phyloP scores from a whole-genome alignment of 768 basidiomycete genomes.

The Mycena floridula region DNA sequence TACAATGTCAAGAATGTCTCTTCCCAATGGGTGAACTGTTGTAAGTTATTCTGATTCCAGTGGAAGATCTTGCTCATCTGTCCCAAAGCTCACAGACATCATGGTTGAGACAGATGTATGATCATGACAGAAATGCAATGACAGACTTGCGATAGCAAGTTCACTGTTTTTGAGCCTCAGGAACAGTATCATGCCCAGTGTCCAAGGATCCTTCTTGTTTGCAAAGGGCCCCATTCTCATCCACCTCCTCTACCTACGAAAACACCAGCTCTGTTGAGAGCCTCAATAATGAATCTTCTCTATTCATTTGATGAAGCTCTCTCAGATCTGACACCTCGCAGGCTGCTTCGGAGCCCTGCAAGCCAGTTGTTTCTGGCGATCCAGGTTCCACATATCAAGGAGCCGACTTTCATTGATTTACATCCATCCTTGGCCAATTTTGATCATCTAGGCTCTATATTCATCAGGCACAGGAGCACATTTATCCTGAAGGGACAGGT shows the following conservation, averaged over 20 bases:
- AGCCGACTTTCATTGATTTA: slow-evolving; percentile 8
- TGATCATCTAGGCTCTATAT: slow-evolving; percentile 18
- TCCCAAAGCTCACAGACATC: neutral
- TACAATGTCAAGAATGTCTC: no score
- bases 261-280: neutral
- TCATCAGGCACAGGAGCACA: slow-evolving; percentile 8
- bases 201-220: neutral
- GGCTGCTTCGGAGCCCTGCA: neutral
- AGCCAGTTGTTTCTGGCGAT: neutral
- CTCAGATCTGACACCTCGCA: neutral
- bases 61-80: neutral
- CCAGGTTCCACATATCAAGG: neutral
- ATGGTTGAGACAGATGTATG: neutral
- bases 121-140: neutral
- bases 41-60: neutral
- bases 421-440: slow-evolving; percentile 15
- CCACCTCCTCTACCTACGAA: neutral
- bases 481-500: slow-evolving; percentile 17
- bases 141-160: neutral
- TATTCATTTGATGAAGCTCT: neutral
- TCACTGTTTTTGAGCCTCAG: neutral
- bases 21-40: neutral
- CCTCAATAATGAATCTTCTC: neutral
- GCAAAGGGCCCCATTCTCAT: neutral
- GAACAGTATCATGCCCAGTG: neutral